Percentiles rank a stretch among this genome's conserved stretches.
phyloP scores from a whole-genome alignment of 1,139 yeast genomes.

The Hansenula sp. region DNA sequence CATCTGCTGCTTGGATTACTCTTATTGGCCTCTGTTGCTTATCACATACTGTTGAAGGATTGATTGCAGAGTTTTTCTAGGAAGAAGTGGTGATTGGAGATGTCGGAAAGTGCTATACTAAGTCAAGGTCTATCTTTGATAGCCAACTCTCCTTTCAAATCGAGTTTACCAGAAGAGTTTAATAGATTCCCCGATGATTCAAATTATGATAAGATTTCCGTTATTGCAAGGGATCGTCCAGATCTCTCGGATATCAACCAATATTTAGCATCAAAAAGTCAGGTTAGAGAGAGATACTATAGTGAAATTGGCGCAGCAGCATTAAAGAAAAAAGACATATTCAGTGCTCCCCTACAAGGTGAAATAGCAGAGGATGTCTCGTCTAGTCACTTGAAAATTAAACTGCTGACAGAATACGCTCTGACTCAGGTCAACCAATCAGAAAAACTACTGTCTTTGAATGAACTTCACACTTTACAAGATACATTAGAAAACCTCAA shows the following conservation, averaged over 20 bases:
- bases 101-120: constrained; percentile 1
- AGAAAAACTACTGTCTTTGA: constrained; percentile 10
- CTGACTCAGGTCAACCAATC: constrained; percentile 9
- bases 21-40: no score
- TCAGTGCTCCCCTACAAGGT: constrained; percentile 9
- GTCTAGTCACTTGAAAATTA: constrained; percentile 14
- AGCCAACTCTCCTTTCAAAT: constrained; percentile 17
- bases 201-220: neutral
- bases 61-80: neutral
- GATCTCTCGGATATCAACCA: neutral
- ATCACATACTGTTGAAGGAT: no score
- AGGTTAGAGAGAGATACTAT: constrained; percentile 4
- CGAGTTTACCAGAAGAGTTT: constrained; percentile 10
- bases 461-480: constrained; percentile 8
- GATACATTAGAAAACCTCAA: constrained; percentile 6
- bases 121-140: constrained; percentile 7
- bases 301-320: constrained; percentile 5
- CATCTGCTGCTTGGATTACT: no score
- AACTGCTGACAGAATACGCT: constrained; percentile 17
- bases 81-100: neutral
- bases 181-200: neutral
- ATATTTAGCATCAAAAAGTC: constrained; percentile 3
- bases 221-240: neutral
- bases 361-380: constrained; percentile 8
- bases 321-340: constrained; percentile 1